phyloP scores from a whole-genome alignment of 129 eudicot genomes.

The Pittosporum tobira region DNA sequence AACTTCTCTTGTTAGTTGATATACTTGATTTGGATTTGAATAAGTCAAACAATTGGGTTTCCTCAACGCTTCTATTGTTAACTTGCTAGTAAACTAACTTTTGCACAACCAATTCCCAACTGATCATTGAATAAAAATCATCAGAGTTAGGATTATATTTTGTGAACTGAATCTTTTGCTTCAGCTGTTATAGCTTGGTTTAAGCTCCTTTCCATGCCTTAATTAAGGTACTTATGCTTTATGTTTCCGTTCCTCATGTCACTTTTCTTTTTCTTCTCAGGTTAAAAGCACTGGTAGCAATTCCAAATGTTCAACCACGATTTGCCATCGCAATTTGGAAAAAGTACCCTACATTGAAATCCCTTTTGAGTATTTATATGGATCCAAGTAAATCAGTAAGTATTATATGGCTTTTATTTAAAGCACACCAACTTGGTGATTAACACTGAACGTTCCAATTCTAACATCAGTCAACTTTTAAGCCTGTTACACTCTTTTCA shows the following conservation, averaged over 20 bases:
- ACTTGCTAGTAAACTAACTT: no score
- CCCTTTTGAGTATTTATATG: constrained; percentile 76
- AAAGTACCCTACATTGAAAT: constrained; percentile 87
- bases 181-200: background rate
- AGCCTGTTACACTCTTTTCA: background rate
- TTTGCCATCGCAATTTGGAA: constrained; percentile 79
- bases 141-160: no score
- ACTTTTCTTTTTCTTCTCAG: constrained; percentile 26
- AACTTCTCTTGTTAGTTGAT: no score
- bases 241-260: constrained; percentile 1
- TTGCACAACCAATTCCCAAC: no score
- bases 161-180: background rate
- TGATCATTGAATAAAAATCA: no score
- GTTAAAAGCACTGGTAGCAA: constrained; percentile 81
- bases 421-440: background rate
- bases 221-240: background rate
- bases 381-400: constrained; percentile 78
- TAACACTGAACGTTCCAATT: background rate
- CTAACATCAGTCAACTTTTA: background rate
- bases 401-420: constrained; percentile 1
- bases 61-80: no score
- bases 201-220: background rate
- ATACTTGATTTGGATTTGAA: no score
- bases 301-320: constrained; percentile 93
- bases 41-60: no score